Conservation (phyloP, 1,284 basidiomycete species). For the Ceratobasidium sp. region DNA sequence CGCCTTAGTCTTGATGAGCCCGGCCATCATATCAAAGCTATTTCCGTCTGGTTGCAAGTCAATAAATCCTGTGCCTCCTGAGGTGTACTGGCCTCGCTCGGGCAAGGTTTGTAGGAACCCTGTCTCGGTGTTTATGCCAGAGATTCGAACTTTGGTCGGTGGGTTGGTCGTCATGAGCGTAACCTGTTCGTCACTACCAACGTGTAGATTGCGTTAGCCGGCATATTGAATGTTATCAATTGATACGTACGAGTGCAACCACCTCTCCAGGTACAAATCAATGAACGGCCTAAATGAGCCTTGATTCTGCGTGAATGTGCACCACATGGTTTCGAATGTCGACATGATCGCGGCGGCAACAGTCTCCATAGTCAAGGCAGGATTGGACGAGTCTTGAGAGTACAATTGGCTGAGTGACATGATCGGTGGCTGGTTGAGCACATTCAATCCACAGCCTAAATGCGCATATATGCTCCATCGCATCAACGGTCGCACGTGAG, state of each 20-base stretch:
- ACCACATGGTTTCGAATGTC: slow-evolving; percentile 87
- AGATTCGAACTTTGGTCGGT: slow-evolving; percentile 78
- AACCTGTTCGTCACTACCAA: slow-evolving; percentile 82
- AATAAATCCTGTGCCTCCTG: slow-evolving; percentile 59
- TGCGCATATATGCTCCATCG: slow-evolving; percentile 16
- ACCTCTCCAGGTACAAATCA: slow-evolving; percentile 80
- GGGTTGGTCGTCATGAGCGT: slow-evolving; percentile 84
- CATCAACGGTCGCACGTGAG: slow-evolving; percentile 16
- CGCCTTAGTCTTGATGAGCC: slow-evolving; percentile 81
- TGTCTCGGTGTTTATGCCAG: slow-evolving; percentile 88
- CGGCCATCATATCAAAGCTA: slow-evolving; percentile 95
- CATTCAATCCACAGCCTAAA: slow-evolving; percentile 90
- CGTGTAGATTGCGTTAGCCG: not conserved
- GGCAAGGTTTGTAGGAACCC: slow-evolving; percentile 89
- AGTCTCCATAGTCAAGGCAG: slow-evolving; percentile 75
- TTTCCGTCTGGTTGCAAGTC: slow-evolving; percentile 95
- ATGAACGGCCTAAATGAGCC: slow-evolving; percentile 85
- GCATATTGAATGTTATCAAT: not conserved
- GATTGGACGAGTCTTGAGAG: slow-evolving; percentile 54
- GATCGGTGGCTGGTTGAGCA: slow-evolving; percentile 87
- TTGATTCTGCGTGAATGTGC: slow-evolving; percentile 70
- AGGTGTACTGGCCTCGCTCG: slow-evolving; percentile 60
- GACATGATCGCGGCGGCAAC: slow-evolving; percentile 82
- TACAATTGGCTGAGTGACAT: slow-evolving; percentile 82
- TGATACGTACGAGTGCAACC: slow-evolving; percentile 87